Evolutionary conservation across 202 grass and related monocot genomes (phyloP), one percentile per base, ranked within the genome.

Genomic region (Setaria italica): DNA sequence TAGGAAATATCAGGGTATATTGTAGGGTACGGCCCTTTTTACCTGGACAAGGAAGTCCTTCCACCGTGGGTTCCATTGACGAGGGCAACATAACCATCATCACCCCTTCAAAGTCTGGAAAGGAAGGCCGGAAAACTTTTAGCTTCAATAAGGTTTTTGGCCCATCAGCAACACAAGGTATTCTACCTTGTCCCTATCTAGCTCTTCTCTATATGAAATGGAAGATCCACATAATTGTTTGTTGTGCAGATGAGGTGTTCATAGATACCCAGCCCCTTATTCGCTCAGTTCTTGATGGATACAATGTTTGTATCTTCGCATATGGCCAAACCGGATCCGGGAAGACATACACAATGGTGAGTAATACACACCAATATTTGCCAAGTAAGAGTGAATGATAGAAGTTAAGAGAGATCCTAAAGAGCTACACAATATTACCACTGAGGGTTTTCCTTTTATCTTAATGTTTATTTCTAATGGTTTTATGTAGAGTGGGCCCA

Each of bases 281-380:
- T 90, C 94, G 94, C 41, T 99, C 97, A 1, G 92, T 99, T 77
- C 92, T 99, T 87, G 97, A 99, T 87, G 97, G 97, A 56, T 99
- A 97, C 83, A 99, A 99, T 81, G 97, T 99, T 68, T 99, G 97
- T 73, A 99, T 99, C 90, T 99, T 99, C 76, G 97, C 97, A 76
- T 99, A 99, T 81, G 97, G 97, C 62, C 97, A 99, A 91, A 99
- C 97, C 5, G 97, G 97, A 72, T 99, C 97, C 81, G 97, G 97
- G 77, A 99, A 99, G 81, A 99, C 97, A 86, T 99, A 91, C 79
- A 99, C 97, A 82, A 99, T 99, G 97, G 97, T 99, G 73, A 81
- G 72, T 79, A 37, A 79, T 58, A 51, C 29, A 81, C 39, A 63
- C 30, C 17, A 57, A 76, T 66, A 77, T 62, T 79, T 75, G 1